These are phyloP conservation scores for Amauroascus verrucosus DNA, from an alignment of 2,329 filamentous ascomycete species.

Conservation along the genomic window DNA sequence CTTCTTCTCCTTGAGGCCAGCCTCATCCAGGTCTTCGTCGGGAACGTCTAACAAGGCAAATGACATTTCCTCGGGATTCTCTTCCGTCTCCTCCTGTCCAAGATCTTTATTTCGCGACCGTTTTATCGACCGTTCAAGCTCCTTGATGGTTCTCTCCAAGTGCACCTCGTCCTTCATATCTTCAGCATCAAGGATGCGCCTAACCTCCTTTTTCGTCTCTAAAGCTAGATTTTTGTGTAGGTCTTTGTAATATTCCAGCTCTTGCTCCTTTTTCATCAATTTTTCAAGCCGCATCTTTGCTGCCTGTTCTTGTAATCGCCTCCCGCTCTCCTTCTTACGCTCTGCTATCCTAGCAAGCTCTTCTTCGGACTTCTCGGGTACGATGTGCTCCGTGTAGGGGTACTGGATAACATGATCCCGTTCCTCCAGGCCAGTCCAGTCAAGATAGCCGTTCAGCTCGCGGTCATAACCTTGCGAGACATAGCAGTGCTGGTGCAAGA, in stretches of 20 bases:
- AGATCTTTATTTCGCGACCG: slow-evolving; percentile 90
- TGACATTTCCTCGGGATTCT: slow-evolving; percentile 64
- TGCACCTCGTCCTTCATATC: slow-evolving; percentile 86
- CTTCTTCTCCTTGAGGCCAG: slow-evolving; percentile 79
- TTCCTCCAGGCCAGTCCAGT: slow-evolving; percentile 87
- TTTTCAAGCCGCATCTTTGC: slow-evolving; percentile 96
- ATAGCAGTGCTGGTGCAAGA: slow-evolving; percentile 83
- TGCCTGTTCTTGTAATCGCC: slow-evolving; percentile 85
- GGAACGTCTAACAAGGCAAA: slow-evolving; percentile 83
- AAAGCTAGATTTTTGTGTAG: slow-evolving; percentile 62
- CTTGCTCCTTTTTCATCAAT: slow-evolving; percentile 88
- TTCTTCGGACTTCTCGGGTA: slow-evolving; percentile 87
- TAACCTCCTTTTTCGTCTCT: slow-evolving; percentile 82
- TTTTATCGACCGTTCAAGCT: slow-evolving; percentile 81
- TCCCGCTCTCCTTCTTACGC: slow-evolving; percentile 86
- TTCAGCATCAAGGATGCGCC: slow-evolving; percentile 73
- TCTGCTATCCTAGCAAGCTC: slow-evolving; percentile 84
- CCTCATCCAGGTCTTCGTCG: slow-evolving; percentile 88
- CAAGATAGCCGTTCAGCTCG: slow-evolving; percentile 66
- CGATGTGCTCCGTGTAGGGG: slow-evolving; percentile 81
- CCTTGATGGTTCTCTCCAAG: slow-evolving; percentile 72
- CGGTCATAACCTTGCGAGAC: slow-evolving; percentile 71
- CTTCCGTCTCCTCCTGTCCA: slow-evolving; percentile 69
- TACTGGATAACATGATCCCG: slow-evolving; percentile 84
- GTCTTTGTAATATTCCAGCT: slow-evolving; percentile 85